Base-by-base conservation (phyloP, 2,329 filamentous ascomycete species). In the Immersiporthe knoxdaviesiana region DNA sequence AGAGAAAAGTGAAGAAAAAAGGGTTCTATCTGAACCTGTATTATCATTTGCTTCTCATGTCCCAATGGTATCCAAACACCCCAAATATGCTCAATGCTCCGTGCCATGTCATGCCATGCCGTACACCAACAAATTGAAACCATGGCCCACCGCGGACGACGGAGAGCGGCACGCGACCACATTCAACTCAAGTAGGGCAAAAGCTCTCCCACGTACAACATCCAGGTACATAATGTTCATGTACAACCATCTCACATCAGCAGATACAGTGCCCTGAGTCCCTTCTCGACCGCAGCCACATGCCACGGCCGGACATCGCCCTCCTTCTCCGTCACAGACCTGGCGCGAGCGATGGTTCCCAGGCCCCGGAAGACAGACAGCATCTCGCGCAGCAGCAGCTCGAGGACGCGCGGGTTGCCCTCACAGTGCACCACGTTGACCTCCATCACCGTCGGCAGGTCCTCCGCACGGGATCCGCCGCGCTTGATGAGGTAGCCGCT, bases 261-360 rank as follows among this genome's bases (percentile, higher is more conserved):
- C 75, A 87, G 81, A 77, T 89, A 88, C 76, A 95, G 78, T 27
- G 86, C 90, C 76, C 87, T 83, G 4, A 89, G 88, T 2, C 87
- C 91, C 79, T 90, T 91, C 78, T 91, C 86, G 2, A 89, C 91
- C 24, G 87, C 90, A 16, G 88, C 90, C 70, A 95, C 82, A 82
- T 95, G 92, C 91, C 92, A 93, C 24, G 92, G 92, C 74, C 91
- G 81, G n/a, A 89, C 84, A 75, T 90, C 88, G 63, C 81, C 84
- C 66, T 88, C 82, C 70, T 84, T 79, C 74, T 88, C 85, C 75
- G 89, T 81, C 74, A 90, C 81, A 0, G 88, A 91, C 70, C 90
- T 87, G 30, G 89, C 86, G 72, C 88, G 85, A 1, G 91, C 91
- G 73, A 96, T 76, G 24, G 91, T 87, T 0, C 89, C 90, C 71